Base-by-base conservation (phyloP, 208 protist species). In the Polymyxa betae region DNA sequence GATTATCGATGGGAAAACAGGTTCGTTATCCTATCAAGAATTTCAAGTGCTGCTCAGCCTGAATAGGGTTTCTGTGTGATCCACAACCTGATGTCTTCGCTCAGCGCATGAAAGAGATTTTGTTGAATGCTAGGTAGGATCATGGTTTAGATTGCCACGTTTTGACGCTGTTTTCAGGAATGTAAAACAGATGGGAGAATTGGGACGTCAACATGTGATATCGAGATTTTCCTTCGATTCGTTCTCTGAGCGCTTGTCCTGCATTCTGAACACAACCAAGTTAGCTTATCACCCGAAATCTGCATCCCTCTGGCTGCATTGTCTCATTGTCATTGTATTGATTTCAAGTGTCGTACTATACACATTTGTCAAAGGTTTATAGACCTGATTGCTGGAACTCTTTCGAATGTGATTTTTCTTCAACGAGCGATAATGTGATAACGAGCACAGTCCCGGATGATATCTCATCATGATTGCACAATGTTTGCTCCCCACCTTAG, bases 1-100 rank as follows among this genome's bases (percentile, higher is more conserved):
- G 35, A 77, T 95, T n/a, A 24, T 60, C 1, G 38, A 93, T 82
- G 88, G 89, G 32, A 32, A 41, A 35, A 94, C 93, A 52, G 93
- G 72, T 60, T 60, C 5, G 49, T 5, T 60, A 5, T 60, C 5
- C 24, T 60, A n/a, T n/a, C n/a, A n/a, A n/a, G n/a, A n/a, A n/a
- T 60, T 60, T 60, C 5, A 5, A 29, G 49, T 60, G 12, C 24
- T 60, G 49, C 49, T 60, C 5, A 60, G 24, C 24, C 49, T 60
- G 24, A 60, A 29, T 60, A 60, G 49, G 49, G 49, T 60, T 60
- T 60, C 24, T 60, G 24, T 60, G 49, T 60, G 49, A 60, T 24
- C 49, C 49, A 29, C 5, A 24, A 29, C 49, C 49, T 60, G 5
- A 5, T 60, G 49, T 24, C 24, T 60, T 60, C 24, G 49, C 49